A percentile compares a stretch with the other conserved stretches of the same genome.
Conservation (phyloP, 2,329 filamentous ascomycete species). For the Zarea fungicola region DNA sequence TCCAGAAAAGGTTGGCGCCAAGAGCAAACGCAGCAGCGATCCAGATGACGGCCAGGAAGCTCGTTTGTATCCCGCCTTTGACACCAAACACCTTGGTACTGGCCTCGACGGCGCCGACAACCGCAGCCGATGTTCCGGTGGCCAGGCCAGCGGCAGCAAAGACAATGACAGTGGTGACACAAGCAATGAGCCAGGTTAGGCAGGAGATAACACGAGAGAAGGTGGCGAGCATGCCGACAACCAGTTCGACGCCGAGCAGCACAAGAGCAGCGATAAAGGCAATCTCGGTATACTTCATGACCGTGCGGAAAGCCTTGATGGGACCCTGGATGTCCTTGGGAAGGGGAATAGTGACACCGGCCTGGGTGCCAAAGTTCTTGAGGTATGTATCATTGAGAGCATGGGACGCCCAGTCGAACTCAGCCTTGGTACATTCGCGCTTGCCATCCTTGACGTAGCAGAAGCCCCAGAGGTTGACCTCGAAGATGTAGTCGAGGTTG, state of each 20-base stretch:
- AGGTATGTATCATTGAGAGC: conserved; percentile 59
- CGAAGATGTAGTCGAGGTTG: conserved; percentile 69
- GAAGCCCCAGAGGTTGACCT: conserved; percentile 81
- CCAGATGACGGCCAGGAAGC: conserved; percentile 71
- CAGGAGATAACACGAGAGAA: conserved; percentile 79
- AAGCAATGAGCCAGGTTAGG: conserved; percentile 71
- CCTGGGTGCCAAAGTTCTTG: conserved; percentile 44
- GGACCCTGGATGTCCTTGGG: conserved; percentile 62
- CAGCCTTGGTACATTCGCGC: conserved; percentile 62
- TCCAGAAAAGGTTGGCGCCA: conserved; percentile 80
- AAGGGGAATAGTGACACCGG: conserved; percentile 55
- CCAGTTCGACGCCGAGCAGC: conserved; percentile 63
- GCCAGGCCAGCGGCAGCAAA: conserved; percentile 65
- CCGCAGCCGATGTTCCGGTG: conserved; percentile 66
- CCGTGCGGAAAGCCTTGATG: conserved; percentile 66
- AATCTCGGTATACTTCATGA: conserved; percentile 78
- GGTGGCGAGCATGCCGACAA: conserved; percentile 76
- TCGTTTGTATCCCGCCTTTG: conserved; percentile 57
- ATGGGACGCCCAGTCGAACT: conserved; percentile 73
- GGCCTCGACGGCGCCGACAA: conserved; percentile 61
- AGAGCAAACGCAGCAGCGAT: conserved; percentile 73
- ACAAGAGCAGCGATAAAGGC: conserved; percentile 71
- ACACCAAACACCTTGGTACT: conserved; percentile 69
- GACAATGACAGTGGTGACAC: conserved; percentile 49
- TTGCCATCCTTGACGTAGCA: conserved; percentile 57